Percentiles rank a stretch among this genome's conserved stretches.
Conservation (phyloP, 148 eudicot species). For the Rhododendron ferrugineum region DNA sequence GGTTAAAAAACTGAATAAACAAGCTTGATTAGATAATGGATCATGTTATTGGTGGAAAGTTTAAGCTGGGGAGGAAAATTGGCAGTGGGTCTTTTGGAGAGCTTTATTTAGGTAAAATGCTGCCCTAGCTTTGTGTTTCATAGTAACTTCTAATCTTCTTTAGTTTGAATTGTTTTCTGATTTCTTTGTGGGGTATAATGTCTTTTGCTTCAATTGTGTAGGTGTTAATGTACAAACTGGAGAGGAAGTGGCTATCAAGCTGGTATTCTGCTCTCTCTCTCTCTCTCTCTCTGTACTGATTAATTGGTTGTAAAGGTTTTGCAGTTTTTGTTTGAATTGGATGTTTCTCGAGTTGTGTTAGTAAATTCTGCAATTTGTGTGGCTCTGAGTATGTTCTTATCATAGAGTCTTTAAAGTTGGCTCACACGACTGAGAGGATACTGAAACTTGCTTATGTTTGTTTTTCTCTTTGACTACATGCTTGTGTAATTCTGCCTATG, state of each 20-base stretch:
- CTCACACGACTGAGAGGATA: background rate
- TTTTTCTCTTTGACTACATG: background rate
- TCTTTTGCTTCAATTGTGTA: background rate
- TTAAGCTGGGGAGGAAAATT: conserved; percentile 78
- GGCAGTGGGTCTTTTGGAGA: conserved; percentile 96
- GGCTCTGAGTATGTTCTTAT: background rate
- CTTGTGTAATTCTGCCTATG: background rate
- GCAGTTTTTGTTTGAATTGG: background rate
- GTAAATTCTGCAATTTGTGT: background rate
- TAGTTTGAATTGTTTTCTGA: conserved; percentile 5
- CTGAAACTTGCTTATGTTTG: background rate
- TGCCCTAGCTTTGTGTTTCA: background rate
- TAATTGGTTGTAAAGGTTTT: background rate
- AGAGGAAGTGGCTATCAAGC: background rate
- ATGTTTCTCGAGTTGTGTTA: background rate
- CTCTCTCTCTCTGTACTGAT: background rate
- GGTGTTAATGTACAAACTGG: background rate
- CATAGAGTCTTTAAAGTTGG: background rate
- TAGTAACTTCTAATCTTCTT: background rate
- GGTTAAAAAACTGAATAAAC: conserved; percentile 1
- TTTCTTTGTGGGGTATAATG: background rate
- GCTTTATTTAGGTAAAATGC: conserved; percentile 62
- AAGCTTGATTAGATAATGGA: conserved; percentile 42
- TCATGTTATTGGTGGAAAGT: conserved; percentile 69
- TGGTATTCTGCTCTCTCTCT: background rate